A percentile compares a stretch with the other conserved stretches of the same genome.
Evolutionary conservation across 192 early-diverging fungal species (phyloP).

Genomic region (Backusella mclennaniae): DNA sequence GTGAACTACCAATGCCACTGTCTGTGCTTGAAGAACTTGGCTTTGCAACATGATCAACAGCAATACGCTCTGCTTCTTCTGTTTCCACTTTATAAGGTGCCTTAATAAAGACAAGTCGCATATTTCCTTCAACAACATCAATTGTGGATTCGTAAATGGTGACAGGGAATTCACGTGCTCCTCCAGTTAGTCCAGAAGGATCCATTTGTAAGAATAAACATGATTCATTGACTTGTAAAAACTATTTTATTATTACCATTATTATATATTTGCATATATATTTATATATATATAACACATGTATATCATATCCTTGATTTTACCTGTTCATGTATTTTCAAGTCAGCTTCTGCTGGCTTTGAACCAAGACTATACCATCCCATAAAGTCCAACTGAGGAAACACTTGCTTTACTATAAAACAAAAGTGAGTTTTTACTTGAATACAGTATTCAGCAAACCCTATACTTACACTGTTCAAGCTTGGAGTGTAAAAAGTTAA

Average conservation of each 20-base stretch:
- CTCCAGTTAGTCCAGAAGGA: conserved; percentile 46
- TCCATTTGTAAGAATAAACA: conserved; percentile 74
- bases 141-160: conserved; percentile 76
- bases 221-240: conserved; percentile 71
- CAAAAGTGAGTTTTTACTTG: background rate
- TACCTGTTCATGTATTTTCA: conserved; percentile 78
- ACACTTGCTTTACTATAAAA: conserved; percentile 73
- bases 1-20: conserved; percentile 48
- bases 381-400: conserved; percentile 77
- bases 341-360: conserved; percentile 57
- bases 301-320: background rate
- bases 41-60: conserved; percentile 83
- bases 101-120: conserved; percentile 63
- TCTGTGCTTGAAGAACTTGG: conserved; percentile 50
- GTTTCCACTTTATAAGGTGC: conserved; percentile 77
- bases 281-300: background rate
- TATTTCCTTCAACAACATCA: conserved; percentile 55
- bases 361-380: conserved; percentile 83
- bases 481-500: conserved; percentile 65
- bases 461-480: conserved; percentile 72
- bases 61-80: conserved; percentile 84
- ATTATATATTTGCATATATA: background rate
- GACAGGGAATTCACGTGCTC: conserved; percentile 68
- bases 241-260: conserved; percentile 37
- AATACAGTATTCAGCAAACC: background rate